These are phyloP conservation scores for Miamiensis avidus DNA, from an alignment of 169 alveolate genomes.

Conservation along the genomic window DNA sequence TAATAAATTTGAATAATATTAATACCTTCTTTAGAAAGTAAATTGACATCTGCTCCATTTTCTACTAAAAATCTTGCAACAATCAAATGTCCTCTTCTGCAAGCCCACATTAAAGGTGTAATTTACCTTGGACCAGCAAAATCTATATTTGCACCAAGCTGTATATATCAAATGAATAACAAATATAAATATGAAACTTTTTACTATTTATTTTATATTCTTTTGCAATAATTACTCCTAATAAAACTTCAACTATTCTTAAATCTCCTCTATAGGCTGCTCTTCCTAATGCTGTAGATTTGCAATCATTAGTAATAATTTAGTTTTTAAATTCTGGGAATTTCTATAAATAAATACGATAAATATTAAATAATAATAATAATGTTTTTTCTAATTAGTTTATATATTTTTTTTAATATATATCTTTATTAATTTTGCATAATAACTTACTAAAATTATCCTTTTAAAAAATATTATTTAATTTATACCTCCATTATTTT, in stretches of 20 bases:
- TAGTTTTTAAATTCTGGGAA: not conserved
- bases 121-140: slow-evolving; percentile 33
- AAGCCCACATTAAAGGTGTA: slow-evolving; percentile 53
- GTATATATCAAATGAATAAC: not conserved
- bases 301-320: slow-evolving; percentile 9
- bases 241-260: slow-evolving; percentile 28
- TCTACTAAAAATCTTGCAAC: slow-evolving; percentile 31
- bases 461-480: no score
- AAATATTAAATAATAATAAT: no score
- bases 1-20: not conserved
- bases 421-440: not conserved
- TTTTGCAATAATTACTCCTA: slow-evolving; percentile 10
- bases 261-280: slow-evolving; percentile 43
- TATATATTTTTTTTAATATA: no score
- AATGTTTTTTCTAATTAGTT: no score
- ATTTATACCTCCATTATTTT: not conserved
- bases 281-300: slow-evolving; percentile 40
- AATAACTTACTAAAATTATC: no score
- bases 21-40: slow-evolving; percentile 24
- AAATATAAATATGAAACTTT: not conserved
- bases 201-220: not conserved
- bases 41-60: slow-evolving; percentile 29
- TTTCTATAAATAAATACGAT: not conserved
- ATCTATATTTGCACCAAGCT: slow-evolving; percentile 27
- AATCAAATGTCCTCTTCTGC: slow-evolving; percentile 39